phyloP scores from a whole-genome alignment of 139 green algal species.

The Gonium pectorale region DNA sequence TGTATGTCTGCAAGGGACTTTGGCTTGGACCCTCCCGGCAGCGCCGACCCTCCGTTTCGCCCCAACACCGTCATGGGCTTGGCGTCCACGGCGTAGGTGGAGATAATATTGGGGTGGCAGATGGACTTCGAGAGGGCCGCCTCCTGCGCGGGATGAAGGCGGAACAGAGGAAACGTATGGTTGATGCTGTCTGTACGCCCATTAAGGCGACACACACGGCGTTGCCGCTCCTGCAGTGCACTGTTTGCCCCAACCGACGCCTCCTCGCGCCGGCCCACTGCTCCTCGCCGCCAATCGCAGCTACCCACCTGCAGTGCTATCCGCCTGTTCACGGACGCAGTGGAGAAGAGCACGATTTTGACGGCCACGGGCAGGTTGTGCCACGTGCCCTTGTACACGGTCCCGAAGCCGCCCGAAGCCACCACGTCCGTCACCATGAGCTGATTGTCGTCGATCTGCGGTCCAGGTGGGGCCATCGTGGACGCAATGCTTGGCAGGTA shows the following conservation, averaged over 20 bases:
- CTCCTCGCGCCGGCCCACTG: neutral
- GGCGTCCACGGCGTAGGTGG: slow-evolving; percentile 40
- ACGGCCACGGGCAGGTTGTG: slow-evolving; percentile 46
- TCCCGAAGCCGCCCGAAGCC: slow-evolving; percentile 37
- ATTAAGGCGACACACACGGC: too few species aligned
- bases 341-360: slow-evolving; percentile 49
- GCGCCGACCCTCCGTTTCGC: neutral
- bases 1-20: slow-evolving; percentile 35
- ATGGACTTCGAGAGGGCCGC: slow-evolving; percentile 45
- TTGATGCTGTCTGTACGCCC: too few species aligned
- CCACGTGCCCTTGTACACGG: slow-evolving; percentile 44
- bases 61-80: slow-evolving; percentile 38
- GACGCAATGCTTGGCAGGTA: too few species aligned
- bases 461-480: neutral
- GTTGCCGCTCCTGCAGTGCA: too few species aligned
- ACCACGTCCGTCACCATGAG: slow-evolving; percentile 43
- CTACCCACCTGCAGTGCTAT: slow-evolving; percentile 37
- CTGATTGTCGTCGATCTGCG: slow-evolving; percentile 45
- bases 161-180: neutral
- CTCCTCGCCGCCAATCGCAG: neutral
- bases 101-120: slow-evolving; percentile 40
- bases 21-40: neutral
- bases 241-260: too few species aligned
- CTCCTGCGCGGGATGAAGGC: slow-evolving; percentile 11
- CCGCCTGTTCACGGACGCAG: slow-evolving; percentile 28